These are phyloP conservation scores for Kwoniella heveanensis DNA, from an alignment of 768 basidiomycete genomes.

Conservation along the genomic window DNA sequence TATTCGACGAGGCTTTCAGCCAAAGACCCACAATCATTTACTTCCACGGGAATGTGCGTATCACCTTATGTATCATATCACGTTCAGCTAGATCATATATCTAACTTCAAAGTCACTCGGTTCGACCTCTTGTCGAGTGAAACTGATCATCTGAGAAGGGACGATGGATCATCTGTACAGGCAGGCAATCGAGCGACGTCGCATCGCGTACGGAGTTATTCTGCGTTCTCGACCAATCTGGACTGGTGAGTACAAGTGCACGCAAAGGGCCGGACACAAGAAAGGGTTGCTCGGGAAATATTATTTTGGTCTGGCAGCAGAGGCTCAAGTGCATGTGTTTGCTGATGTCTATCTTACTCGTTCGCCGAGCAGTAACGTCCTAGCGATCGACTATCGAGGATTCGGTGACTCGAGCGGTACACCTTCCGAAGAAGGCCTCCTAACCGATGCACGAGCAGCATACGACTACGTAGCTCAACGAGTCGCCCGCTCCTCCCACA, in stretches of 20 bases:
- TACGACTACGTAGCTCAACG: conserved; percentile 80
- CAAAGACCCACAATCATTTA: conserved; percentile 78
- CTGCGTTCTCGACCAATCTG: conserved; percentile 61
- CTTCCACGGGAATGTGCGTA: conserved; percentile 74
- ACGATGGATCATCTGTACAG: too few relatives aligned
- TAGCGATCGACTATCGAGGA: conserved; percentile 88
- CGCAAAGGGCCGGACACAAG: too few relatives aligned
- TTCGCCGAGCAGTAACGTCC: conserved; percentile 69
- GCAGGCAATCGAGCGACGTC: conserved; percentile 73
- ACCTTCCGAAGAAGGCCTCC: conserved; percentile 75
- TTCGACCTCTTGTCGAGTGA: too few relatives aligned
- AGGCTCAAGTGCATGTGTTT: too few relatives aligned
- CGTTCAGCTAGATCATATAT: too few relatives aligned
- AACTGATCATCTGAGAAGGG: too few relatives aligned
- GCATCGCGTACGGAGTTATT: conserved; percentile 71
- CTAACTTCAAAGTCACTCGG: too few relatives aligned
- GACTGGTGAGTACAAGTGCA: conserved; percentile 42
- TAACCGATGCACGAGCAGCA: conserved; percentile 69
- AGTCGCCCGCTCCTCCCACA: too few relatives aligned
- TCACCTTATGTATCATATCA: too few relatives aligned
- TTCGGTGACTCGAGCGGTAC: conserved; percentile 81
- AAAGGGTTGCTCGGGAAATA: too few relatives aligned
- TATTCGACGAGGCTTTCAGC: conserved; percentile 64
- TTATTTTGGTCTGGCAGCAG: too few relatives aligned
- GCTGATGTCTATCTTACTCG: too few relatives aligned